These are phyloP conservation scores for Nepenthes gracilis DNA, from an alignment of 148 eudicot genomes.

Conservation along the genomic window DNA sequence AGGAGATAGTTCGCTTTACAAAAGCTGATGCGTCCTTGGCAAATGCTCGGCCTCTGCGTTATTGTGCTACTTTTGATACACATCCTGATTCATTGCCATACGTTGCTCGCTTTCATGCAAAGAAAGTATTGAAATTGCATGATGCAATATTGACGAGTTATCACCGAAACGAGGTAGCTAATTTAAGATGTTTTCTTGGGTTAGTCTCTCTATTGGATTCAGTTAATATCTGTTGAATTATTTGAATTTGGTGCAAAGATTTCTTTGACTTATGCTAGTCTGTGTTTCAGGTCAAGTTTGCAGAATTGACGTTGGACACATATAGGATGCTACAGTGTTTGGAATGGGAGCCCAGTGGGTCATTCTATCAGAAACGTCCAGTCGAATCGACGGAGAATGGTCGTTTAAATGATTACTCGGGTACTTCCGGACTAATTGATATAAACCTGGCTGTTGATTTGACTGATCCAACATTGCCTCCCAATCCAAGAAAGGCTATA, in stretches of 20 bases:
- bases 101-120: conserved; percentile 87
- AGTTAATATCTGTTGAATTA: background rate
- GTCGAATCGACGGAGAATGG: conserved; percentile 61
- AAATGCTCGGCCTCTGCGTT: conserved; percentile 60
- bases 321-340: conserved; percentile 93
- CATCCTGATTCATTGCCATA: conserved; percentile 64
- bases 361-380: conserved; percentile 58
- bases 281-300: conserved; percentile 76
- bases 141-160: conserved; percentile 87
- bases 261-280: conserved; percentile 5
- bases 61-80: conserved; percentile 66
- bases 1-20: conserved; percentile 70
- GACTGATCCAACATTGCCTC: conserved; percentile 85
- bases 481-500: conserved; percentile 85
- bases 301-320: conserved; percentile 85
- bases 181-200: conserved; percentile 5
- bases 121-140: conserved; percentile 72
- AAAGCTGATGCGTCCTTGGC: conserved; percentile 41
- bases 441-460: conserved; percentile 75
- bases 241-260: background rate
- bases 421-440: conserved; percentile 77
- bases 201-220: conserved; percentile 1
- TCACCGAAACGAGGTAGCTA: conserved; percentile 79
- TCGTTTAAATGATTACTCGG: conserved; percentile 49
- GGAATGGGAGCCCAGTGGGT: conserved; percentile 99